A percentile compares a stretch with the other conserved stretches of the same genome.
phyloP scores from a whole-genome alignment of 2,329 filamentous ascomycete genomes.

The Alternaria alternata region DNA sequence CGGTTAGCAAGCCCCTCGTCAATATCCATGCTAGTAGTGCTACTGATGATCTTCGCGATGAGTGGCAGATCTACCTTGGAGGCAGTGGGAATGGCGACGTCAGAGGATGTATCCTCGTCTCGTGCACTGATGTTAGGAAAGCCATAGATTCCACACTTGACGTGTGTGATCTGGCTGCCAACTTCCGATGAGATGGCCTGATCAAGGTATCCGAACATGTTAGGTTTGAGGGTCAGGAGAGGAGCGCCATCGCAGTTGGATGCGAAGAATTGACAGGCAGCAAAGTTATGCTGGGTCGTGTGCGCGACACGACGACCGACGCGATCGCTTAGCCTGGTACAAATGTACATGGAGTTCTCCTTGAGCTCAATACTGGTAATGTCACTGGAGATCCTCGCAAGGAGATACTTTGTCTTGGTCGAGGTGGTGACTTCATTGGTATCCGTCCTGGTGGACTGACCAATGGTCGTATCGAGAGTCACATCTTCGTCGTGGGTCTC shows the following conservation, averaged over 20 bases:
- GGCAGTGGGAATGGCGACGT: accelerated
- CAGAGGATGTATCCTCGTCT: background rate
- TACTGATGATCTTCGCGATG: background rate
- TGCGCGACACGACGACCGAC: background rate
- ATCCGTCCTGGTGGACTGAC: background rate
- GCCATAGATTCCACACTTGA: background rate
- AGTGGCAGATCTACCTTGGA: background rate
- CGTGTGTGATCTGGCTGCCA: background rate
- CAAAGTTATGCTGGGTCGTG: background rate
- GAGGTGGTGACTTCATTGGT: background rate
- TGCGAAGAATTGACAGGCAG: background rate
- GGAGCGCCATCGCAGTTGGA: background rate
- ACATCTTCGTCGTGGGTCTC: background rate
- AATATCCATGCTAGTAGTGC: background rate
- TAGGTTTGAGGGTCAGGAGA: background rate
- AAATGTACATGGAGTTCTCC: background rate
- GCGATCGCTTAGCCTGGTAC: background rate
- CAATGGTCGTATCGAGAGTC: background rate
- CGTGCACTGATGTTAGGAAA: background rate
- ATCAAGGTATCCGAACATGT: background rate
- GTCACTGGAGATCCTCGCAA: background rate
- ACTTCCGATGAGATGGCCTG: background rate
- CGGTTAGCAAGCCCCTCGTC: background rate
- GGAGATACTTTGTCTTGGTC: background rate
- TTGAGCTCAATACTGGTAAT: background rate